A percentile compares a stretch with the other conserved stretches of the same genome.
phyloP scores from a whole-genome alignment of 164 flowering plant species.

The Buxus sempervirens region DNA sequence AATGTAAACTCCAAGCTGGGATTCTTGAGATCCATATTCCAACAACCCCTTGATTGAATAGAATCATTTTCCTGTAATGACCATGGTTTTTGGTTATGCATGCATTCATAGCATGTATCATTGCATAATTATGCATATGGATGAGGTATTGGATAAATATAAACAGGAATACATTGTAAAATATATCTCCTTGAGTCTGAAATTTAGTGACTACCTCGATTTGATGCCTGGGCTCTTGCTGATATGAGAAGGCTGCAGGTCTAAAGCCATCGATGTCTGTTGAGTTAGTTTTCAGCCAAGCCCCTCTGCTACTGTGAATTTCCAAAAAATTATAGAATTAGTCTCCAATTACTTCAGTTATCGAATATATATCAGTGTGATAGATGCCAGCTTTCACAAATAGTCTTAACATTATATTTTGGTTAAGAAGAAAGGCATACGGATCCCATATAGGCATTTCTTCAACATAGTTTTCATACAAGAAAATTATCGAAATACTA shows the following conservation, averaged over 20 bases:
- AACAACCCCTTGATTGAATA: conserved; percentile 21
- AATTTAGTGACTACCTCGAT: conserved; percentile 36
- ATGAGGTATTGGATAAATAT: background rate
- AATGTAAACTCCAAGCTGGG: conserved; percentile 78
- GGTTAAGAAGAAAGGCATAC: no score
- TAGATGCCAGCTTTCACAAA: no score
- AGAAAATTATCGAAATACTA: no score
- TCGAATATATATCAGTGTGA: background rate
- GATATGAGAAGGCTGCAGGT: conserved; percentile 27
- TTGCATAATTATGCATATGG: background rate
- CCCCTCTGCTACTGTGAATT: conserved; percentile 42
- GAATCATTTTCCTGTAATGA: conserved; percentile 34
- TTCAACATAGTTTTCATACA: no score
- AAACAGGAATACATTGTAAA: background rate
- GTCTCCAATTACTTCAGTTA: background rate
- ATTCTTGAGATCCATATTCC: conserved; percentile 31
- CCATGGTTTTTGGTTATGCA: background rate
- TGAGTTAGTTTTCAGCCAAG: conserved; percentile 41
- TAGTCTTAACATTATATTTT: no score
- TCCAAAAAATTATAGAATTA: background rate
- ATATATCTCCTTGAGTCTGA: background rate
- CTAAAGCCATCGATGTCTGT: conserved; percentile 34
- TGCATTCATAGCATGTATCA: background rate
- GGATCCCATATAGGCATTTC: no score
- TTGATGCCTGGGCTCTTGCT: conserved; percentile 34